Evolutionary conservation across 495 filamentous ascomycete genomes (phyloP), one percentile per base, ranked within the genome.

Genomic region (Penicillium lividum): DNA sequence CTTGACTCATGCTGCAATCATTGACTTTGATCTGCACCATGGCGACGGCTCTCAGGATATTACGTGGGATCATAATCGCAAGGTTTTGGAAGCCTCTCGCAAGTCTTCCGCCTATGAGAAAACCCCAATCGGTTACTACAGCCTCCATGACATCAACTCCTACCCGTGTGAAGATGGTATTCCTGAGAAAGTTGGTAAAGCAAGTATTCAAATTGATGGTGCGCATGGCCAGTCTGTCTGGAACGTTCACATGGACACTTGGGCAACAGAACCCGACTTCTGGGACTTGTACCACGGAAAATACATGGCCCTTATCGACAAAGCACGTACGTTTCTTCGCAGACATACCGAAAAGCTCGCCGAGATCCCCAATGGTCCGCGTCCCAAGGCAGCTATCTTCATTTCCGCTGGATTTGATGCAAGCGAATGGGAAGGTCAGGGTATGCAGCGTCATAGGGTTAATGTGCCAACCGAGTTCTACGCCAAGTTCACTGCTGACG

Each of bases 401-500:
- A 73, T 98, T 31, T 96, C 92, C 33, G 93, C 94, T 1, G 94
- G 94, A 0, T 98, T 98, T 63, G 94, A 98, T 76, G 95, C 94
- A 5, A 96, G 92, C 65, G 90, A 98, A 67, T 93, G 89, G 84
- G 94, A 98, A 70, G 82, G 85, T n/a, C 69, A 78, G 4, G 90
- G 88, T 2, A 98, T 98, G 95, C 94, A 98, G 68, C 80, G 94
- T 50, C 94, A 98, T 73, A 85, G 87, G 51, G 91, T 95, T 56
- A 94, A 96, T 72, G 93, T 98, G 7, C 94, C 95, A 0, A 98
- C 93, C 7, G 92, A 92, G 31, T 98, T 98, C 69, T 98, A 97
- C 71, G 93, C 95, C 49, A 82, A 86, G 3, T 87, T 98, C 58
- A 93, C 94, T 0, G 82, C 83, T 5, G 94, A 98, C 64, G 82